Base-by-base conservation (phyloP, 306 rosid genomes). In the Lupinus albus region DNA sequence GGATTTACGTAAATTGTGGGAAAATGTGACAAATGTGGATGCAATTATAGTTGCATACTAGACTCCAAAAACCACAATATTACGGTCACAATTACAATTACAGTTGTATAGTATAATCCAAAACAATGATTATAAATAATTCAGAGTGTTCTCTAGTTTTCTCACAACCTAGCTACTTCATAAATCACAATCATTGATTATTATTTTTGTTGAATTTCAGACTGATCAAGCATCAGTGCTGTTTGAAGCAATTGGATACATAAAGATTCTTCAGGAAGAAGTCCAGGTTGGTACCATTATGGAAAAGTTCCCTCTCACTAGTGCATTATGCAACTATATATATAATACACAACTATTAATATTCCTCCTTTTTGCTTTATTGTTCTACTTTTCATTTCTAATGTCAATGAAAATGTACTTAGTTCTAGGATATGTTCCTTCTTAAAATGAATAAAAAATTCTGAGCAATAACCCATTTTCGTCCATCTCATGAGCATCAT, bases 141-240 rank as follows among this genome's bases (percentile, higher is more conserved):
- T 13, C 54, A 61, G 17, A 60, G 69, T 80, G 78, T n/a, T n/a
- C 82, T 59, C 72, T 78, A 47, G 78, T 74, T 71, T 78, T 75
- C 61, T 50, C 72, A 64, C 47, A 44, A 70, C 69, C 66, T 57
- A 70, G 66, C 66, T 57, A 38, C 67, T 77, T 49, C 57, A 67
- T 39, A 36, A 33, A 5, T 33, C 38, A 33, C 38, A 33, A 58
- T 58, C 11, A 62, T 55, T 3, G 8, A 28, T 12, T 11, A 33
- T 5, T 39, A 33, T 7, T 44, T 41, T 28, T 63, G 2, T 73
- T 59, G 54, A 64, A 51, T 77, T 81, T 76, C 92, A 92, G 98
- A 93, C 98, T 3, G 97, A 93, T 76, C 87, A 95, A 5, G 97
- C 98, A 25, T 93, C 98, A 4, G 98, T 93, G 62, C 88, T 93